Evolutionary conservation across 2,329 filamentous ascomycete species (phyloP).

Genomic region (Chaetomiaceae sp.): DNA sequence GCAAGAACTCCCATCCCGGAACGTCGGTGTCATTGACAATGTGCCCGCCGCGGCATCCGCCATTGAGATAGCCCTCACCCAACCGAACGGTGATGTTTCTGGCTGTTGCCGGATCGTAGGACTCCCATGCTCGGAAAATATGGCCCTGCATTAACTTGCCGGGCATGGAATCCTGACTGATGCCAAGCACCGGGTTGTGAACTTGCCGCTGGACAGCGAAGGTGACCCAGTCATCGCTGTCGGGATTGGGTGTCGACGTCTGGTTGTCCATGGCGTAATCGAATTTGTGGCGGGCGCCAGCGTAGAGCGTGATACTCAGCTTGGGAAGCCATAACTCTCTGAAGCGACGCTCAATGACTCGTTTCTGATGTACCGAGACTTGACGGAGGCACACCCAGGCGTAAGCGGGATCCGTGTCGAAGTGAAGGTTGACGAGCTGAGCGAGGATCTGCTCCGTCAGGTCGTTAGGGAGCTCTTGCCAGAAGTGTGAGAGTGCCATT

Average conservation of each 20-base stretch:
- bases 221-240: background rate
- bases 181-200: background rate
- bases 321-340: conserved; percentile 4
- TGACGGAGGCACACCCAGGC: conserved; percentile 9
- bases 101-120: background rate
- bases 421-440: background rate
- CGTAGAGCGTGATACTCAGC: conserved; percentile 9
- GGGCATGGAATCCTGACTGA: background rate
- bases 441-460: background rate
- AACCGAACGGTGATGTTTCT: conserved; percentile 8
- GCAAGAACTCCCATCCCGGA: background rate
- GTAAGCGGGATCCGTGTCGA: conserved; percentile 11
- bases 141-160: background rate
- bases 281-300: background rate
- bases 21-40: conserved; percentile 9
- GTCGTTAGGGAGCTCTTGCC: conserved; percentile 1
- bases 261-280: background rate
- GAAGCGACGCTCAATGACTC: conserved; percentile 5
- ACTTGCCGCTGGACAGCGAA: background rate
- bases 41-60: background rate
- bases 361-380: background rate
- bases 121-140: background rate
- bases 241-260: background rate
- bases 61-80: conserved; percentile 1
- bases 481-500: background rate